phyloP scores from a whole-genome alignment of 176 grass and related monocot genomes.

The Musa acuminata region DNA sequence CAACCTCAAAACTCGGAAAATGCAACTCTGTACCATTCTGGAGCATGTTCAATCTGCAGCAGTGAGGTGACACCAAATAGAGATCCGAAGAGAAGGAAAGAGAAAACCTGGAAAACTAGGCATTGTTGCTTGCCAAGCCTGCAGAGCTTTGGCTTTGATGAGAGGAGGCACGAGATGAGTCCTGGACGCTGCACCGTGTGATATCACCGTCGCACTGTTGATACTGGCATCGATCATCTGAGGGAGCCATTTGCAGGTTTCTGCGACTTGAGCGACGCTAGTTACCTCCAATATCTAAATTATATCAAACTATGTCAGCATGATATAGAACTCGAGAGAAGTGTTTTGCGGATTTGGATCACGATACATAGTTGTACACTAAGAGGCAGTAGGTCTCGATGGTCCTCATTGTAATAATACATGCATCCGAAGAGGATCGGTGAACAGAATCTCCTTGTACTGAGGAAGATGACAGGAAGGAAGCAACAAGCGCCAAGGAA shows the following conservation, averaged over 20 bases:
- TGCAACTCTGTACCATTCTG: slow-evolving; percentile 22
- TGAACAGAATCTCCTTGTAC: too few relatives aligned
- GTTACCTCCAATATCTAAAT: neutral
- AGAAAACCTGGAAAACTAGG: slow-evolving; percentile 38
- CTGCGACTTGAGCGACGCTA: neutral
- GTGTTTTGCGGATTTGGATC: neutral
- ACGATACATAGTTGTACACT: neutral
- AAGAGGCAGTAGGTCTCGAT: too few relatives aligned
- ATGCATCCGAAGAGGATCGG: too few relatives aligned
- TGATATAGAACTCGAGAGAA: too few relatives aligned
- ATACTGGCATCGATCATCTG: too few relatives aligned
- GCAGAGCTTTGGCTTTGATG: slow-evolving; percentile 40
- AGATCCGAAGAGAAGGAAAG: slow-evolving; percentile 35
- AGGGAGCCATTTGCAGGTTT: too few relatives aligned
- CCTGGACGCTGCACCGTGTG: slow-evolving; percentile 39
- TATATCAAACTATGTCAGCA: too few relatives aligned
- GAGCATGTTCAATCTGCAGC: slow-evolving; percentile 31
- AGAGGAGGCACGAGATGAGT: slow-evolving; percentile 45
- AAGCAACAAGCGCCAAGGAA: too few relatives aligned
- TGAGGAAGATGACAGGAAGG: too few relatives aligned
- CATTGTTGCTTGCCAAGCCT: slow-evolving; percentile 66
- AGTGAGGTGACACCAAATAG: slow-evolving; percentile 12
- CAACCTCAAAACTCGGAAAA: slow-evolving; percentile 6
- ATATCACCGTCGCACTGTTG: neutral
- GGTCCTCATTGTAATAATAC: too few relatives aligned